These are phyloP conservation scores for Fusarium dimerum DNA, from an alignment of 2,329 filamentous ascomycete genomes.

Conservation along the genomic window DNA sequence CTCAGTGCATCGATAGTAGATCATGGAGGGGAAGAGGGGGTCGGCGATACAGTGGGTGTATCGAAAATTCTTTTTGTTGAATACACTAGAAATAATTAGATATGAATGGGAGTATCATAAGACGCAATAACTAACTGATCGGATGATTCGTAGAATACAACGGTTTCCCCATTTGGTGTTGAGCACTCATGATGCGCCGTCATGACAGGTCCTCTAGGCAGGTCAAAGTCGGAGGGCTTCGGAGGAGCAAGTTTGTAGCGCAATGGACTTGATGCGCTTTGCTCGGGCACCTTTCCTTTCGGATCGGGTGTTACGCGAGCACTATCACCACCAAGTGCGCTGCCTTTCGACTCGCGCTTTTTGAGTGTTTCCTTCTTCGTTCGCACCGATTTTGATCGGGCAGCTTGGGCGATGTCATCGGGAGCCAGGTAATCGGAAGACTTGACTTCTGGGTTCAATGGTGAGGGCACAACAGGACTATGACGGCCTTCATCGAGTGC, in stretches of 20 bases:
- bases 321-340: constrained; percentile 44
- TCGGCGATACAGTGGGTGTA: constrained; percentile 92
- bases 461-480: constrained; percentile 70
- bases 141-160: constrained; percentile 63
- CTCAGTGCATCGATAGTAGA: constrained; percentile 89
- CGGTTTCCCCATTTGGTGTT: constrained; percentile 48
- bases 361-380: constrained; percentile 68
- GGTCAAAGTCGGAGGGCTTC: constrained; percentile 62
- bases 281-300: constrained; percentile 40
- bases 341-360: constrained; percentile 65
- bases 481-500: constrained; percentile 66
- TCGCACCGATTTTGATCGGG: constrained; percentile 43
- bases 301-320: constrained; percentile 59
- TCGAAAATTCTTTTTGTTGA: constrained; percentile 74
- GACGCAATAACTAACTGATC: constrained; percentile 56
- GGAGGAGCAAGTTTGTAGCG: constrained; percentile 67
- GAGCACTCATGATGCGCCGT: constrained; percentile 55
- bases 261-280: constrained; percentile 52
- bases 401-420: constrained; percentile 46
- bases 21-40: constrained; percentile 78
- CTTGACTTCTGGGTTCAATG: constrained; percentile 68
- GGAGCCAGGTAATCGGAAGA: constrained; percentile 38
- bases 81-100: constrained; percentile 45
- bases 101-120: neutral
- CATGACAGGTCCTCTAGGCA: constrained; percentile 58